phyloP scores from a whole-genome alignment of 2,329 filamentous ascomycete species.

The Esteya vermicola region DNA sequence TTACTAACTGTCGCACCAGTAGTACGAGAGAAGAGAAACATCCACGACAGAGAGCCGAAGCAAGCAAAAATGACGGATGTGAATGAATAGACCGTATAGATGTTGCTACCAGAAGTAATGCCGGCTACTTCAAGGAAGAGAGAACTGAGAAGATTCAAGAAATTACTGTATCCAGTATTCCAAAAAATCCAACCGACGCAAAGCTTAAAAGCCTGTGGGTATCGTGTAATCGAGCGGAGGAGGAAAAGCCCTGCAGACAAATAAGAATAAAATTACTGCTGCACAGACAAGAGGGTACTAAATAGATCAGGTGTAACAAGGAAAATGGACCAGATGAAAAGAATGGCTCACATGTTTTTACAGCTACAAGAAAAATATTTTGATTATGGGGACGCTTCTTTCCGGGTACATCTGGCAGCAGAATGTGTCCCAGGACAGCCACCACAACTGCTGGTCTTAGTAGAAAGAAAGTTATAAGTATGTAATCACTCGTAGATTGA shows the following conservation, averaged over 20 bases:
- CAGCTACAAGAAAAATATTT: background rate
- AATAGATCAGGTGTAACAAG: too few species aligned
- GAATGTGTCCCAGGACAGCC: background rate
- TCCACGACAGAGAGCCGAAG: conserved; percentile 3
- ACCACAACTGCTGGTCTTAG: background rate
- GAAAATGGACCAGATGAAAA: too few species aligned
- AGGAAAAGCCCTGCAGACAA: background rate
- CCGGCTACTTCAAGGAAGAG: conserved; percentile 4
- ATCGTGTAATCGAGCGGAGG: background rate
- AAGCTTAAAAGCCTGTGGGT: too few species aligned
- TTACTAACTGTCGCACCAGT: too few species aligned
- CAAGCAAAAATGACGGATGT: conserved; percentile 1
- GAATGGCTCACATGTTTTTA: background rate
- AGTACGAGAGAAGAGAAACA: background rate
- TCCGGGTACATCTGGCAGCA: conserved; percentile 1
- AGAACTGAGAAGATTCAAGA: background rate
- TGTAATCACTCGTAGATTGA: too few species aligned
- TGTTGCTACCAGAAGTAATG: conserved; percentile 2
- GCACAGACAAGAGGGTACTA: too few species aligned
- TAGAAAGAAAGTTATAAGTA: too few species aligned
- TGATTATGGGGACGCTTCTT: background rate
- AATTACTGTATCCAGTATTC: conserved; percentile 4
- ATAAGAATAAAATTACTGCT: too few species aligned
- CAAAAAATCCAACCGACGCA: conserved; percentile 5
- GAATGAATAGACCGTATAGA: conserved; percentile 4